Base-by-base conservation (phyloP, 1,284 basidiomycete genomes). In the Ustilago tritici region DNA sequence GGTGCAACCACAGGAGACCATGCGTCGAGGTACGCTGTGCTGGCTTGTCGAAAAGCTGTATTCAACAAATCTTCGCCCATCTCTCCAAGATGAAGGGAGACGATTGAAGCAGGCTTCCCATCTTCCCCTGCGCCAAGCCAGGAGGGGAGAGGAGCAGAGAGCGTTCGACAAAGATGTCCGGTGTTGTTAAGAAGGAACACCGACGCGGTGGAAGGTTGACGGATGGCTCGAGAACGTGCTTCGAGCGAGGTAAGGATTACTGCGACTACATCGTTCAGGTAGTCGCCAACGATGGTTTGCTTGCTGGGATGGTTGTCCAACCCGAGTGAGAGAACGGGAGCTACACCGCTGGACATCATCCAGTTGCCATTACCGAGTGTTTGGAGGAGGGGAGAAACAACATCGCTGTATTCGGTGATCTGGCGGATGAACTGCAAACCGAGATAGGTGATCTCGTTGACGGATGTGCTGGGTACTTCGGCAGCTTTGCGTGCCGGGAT, bases 141-240 rank as follows among this genome's bases (percentile, higher is more conserved):
- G 56, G 55, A 61, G 17, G 70, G 62, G 40, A 73, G 41, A 2
- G 76, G 68, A 1, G 77, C 68, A 5, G 57, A 41, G 1, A 83
- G 56, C 1, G 67, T 68, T 4, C 79, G 60, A 31, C 73, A 67
- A n/a, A 80, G 70, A 58, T 77, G 80, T 9, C 72, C 71, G 50
- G 80, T 77, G 61, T 82, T 82, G 75, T 83, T 84, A 54, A 84
- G 76, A 23, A 83, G 56, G 53, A 83, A 84, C 34, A 84, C 82
- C 12, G 79, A 77, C 2, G 81, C 78, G 8, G 82, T 84, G 2
- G 76, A 72, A 2, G 75, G 77, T 17, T 84, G 81, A 2, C 80
- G 76, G 41, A 82, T 84, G 28, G 82, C 79, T 15, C 65, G 71
- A 9, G 76, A 76, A 1, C 81, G 73, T 9, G 72, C 70, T 60